Evolutionary conservation across 495 filamentous ascomycete species (phyloP).

Genomic region (Endocarpon pusillum): DNA sequence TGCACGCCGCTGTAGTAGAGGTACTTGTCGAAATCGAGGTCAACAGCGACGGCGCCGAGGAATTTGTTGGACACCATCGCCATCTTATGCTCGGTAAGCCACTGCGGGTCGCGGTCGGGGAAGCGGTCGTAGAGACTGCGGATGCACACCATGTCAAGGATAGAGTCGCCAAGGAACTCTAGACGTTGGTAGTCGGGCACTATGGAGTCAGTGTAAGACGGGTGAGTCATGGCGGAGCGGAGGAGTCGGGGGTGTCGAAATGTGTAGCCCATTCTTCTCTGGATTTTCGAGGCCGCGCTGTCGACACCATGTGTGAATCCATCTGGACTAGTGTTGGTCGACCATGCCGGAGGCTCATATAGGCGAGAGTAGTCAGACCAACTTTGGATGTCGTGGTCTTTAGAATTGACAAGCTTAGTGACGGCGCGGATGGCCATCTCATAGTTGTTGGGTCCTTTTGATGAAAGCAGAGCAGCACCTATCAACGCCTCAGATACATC

Average conservation of each 20-base stretch:
- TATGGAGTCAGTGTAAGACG: slow-evolving; percentile 60
- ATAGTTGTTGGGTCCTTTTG: slow-evolving; percentile 37
- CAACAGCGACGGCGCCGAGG: slow-evolving; percentile 62
- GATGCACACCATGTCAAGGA: slow-evolving; percentile 78
- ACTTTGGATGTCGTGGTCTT: slow-evolving; percentile 44
- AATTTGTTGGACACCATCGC: slow-evolving; percentile 98
- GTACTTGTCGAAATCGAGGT: slow-evolving; percentile 59
- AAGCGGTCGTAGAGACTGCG: slow-evolving; percentile 61
- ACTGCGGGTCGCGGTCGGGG: slow-evolving; percentile 75
- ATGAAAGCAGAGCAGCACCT: slow-evolving; percentile 64
- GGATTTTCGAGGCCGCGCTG: slow-evolving; percentile 44
- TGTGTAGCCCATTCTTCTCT: slow-evolving; percentile 51
- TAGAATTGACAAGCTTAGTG: slow-evolving; percentile 49
- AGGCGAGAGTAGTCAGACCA: slow-evolving; percentile 57
- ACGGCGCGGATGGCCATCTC: slow-evolving; percentile 76
- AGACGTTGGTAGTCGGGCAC: slow-evolving; percentile 84
- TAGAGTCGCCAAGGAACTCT: slow-evolving; percentile 82
- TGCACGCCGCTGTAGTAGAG: slow-evolving; percentile 41
- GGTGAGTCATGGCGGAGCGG: slow-evolving; percentile 75
- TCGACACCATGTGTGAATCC: slow-evolving; percentile 32
- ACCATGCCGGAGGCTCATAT: slow-evolving; percentile 61
- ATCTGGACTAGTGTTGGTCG: slow-evolving; percentile 34
- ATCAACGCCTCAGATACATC: slow-evolving; percentile 95
- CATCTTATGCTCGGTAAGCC: slow-evolving; percentile 99
- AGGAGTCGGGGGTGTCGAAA: slow-evolving; percentile 67